Base-by-base conservation (phyloP, 163 green algal species). In the Prototheca wickerhamii region DNA sequence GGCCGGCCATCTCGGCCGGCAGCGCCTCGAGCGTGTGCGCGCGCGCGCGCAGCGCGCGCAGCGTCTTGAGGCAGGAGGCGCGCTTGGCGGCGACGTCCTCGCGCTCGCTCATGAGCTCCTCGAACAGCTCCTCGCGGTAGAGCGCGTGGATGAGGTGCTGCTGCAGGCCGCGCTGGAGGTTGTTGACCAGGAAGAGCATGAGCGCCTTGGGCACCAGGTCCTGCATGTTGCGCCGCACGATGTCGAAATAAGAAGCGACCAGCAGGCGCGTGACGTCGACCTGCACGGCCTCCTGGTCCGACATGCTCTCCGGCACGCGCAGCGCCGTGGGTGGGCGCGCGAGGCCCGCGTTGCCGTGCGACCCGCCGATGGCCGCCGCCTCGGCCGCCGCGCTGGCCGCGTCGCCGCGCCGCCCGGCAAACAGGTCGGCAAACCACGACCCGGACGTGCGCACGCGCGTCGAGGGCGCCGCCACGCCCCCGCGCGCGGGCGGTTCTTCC, bases 101-200 rank as follows among this genome's bases (percentile, higher is more conserved):
- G 21, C 81, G 65, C 76, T 96, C 89, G 17, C 60, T 57, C 75
- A 95, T 86, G 65, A 95, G 76, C n/a, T 83, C 75, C 18, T 69
- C 76, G 42, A 94, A 82, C 60, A 90, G 71, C 26, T 92, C 84
- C 59, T 95, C 87, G 49, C 79, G 84, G 75, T 95, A 95, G n/a
- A 95, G 70, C 2, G 61, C 71, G 53, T 69, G 69, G 40, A 95
- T 94, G 54, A 97, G 78, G 64, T 93, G 85, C 73, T 93, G 82
- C 72, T 95, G 87, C 73, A 97, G 70, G 3, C 84, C 88, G 2
- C 80, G 72, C 71, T 87, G 80, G 42, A 86, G 80, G 62, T 76
- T 71, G 69, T 87, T 82, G 15, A 98, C 92, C 74, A 97, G 78
- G 76, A 97, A 97, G 80, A 95, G 84, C 90, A 98, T 97, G 60